A percentile compares a stretch with the other conserved stretches of the same genome.
Evolutionary conservation across 345 rosid genomes (phyloP).

Genomic region (Pistacia atlantica): DNA sequence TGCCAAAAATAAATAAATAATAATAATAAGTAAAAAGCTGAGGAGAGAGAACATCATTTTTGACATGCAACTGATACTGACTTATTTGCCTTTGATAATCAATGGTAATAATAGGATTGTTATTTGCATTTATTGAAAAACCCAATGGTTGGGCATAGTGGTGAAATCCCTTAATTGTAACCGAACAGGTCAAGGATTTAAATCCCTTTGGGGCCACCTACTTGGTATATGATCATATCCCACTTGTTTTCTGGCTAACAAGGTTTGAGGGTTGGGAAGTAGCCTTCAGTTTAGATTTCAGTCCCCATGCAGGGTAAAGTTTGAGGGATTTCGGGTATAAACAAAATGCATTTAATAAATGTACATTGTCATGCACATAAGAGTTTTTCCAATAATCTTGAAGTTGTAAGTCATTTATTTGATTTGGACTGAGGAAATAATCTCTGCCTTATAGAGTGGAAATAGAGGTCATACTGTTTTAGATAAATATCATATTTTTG

Average conservation of each 20-base stretch:
- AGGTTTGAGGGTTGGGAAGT: too few relatives aligned
- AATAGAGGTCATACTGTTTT: background rate
- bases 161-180: background rate
- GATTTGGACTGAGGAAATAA: background rate
- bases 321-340: too few relatives aligned
- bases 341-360: too few relatives aligned
- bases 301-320: too few relatives aligned
- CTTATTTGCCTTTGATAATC: background rate
- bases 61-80: background rate
- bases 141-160: too few relatives aligned
- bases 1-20: background rate
- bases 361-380: background rate
- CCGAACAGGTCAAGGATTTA: too few relatives aligned
- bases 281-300: too few relatives aligned
- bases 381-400: constrained; percentile 2
- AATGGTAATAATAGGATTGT: background rate
- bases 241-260: too few relatives aligned
- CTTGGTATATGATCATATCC: too few relatives aligned
- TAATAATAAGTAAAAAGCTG: background rate
- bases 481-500: background rate
- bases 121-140: background rate
- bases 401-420: background rate
- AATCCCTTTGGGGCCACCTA: too few relatives aligned
- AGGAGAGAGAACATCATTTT: background rate
- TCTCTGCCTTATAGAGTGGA: background rate